Evolutionary conservation across 345 rosid species (phyloP), one percentile per base, ranked within the genome.

Genomic region (Eucalyptus coolabah): DNA sequence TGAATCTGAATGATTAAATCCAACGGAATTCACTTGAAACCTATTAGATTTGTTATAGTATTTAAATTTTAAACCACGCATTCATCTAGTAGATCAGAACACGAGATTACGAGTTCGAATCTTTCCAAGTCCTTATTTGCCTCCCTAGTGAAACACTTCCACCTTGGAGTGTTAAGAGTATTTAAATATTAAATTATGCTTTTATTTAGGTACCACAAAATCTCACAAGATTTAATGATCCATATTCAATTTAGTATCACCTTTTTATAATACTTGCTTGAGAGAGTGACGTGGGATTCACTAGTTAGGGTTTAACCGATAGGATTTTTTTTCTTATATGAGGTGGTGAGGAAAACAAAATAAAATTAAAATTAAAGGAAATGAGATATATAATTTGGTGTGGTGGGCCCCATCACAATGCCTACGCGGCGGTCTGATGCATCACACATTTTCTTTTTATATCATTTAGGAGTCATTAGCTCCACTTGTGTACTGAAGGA

Each of bases 101-200:
- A 63, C 1, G 4, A 30, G 17, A 13, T 63, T 30, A 4, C 4
- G 16, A 63, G 9, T 63, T 63, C 4, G 2, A 53, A 21, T 53
- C 5, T 53, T 53, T 53, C 0, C 9, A 19, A 3, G 5, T 21
- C 26, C 11, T 5, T 53, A 4, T 53, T 53, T 53, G 0, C 59
- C 59, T 53, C 5, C 0, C 5, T 53, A 53, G 26, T 53, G 11
- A 53, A 53, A 53, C 10, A 53, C 10, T 53, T 53, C 2, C 59
- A 53, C 24, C 11, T 53, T 21, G 0, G 2, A 53, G 26, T 21
- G 5, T 53, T 53, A 53, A 53, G 10, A 21, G 11, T 53, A 53
- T 21, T 53, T 53, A 53, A 21, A 53, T 53, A 53, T 53, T 53
- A 53, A 53, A 21, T 53, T 53, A 53, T 53, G 26, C 1, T 53